phyloP scores from a whole-genome alignment of 257 asterid species.

The Parsonsia alboflavescens region DNA sequence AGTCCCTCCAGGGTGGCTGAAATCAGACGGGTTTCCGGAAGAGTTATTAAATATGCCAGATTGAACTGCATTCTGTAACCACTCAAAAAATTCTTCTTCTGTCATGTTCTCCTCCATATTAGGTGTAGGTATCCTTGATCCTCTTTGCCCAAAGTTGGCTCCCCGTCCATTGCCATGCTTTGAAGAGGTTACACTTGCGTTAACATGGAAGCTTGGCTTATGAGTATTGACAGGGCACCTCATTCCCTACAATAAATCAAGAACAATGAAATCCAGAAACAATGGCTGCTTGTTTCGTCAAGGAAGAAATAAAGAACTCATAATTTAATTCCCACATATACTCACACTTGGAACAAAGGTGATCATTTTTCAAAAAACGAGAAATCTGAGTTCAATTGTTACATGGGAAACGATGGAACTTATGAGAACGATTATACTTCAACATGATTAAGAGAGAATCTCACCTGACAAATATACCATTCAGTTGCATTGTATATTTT shows the following conservation, averaged over 20 bases:
- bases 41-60: slow-evolving; percentile 59
- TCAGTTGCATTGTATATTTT: slow-evolving; percentile 79
- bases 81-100: slow-evolving; percentile 79
- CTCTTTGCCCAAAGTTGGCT: slow-evolving; percentile 40
- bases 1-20: slow-evolving; percentile 25
- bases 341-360: neutral
- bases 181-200: slow-evolving; percentile 58
- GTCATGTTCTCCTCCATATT: slow-evolving; percentile 68
- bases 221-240: slow-evolving; percentile 78
- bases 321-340: neutral
- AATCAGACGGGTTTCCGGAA: slow-evolving; percentile 35
- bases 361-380: neutral
- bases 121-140: slow-evolving; percentile 55
- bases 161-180: slow-evolving; percentile 53
- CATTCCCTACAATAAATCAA: slow-evolving; percentile 58
- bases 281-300: neutral
- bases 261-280: neutral
- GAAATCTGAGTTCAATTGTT: neutral
- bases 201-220: slow-evolving; percentile 89
- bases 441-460: slow-evolving; percentile 6
- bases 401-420: neutral
- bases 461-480: slow-evolving; percentile 97
- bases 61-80: slow-evolving; percentile 79
- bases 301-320: neutral
- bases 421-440: neutral